Evolutionary conservation across 2,329 filamentous ascomycete species (phyloP).

Genomic region (Parasarocladium wereldwijsianum): DNA sequence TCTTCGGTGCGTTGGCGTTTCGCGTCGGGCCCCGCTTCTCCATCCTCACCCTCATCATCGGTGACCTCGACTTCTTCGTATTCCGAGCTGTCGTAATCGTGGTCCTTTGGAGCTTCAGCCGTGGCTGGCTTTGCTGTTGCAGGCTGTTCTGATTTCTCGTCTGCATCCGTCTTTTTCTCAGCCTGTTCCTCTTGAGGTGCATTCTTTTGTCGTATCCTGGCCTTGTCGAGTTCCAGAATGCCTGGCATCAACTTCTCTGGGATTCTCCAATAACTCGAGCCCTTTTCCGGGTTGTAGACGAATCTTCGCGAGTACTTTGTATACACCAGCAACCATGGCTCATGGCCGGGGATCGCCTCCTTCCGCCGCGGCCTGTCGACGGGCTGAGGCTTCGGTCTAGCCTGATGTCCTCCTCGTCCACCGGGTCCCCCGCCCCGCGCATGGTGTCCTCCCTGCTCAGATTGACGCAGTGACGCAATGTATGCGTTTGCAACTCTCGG

Average conservation of each 20-base stretch:
- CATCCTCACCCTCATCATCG: conserved; percentile 31
- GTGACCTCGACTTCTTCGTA: conserved; percentile 59
- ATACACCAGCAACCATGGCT: conserved; percentile 84
- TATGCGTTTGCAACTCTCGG: conserved; percentile 46
- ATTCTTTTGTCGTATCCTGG: conserved; percentile 47
- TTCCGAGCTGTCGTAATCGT: conserved; percentile 45
- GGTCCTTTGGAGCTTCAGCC: conserved; percentile 15
- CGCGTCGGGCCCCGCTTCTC: conserved; percentile 34
- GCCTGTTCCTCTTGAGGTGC: conserved; percentile 6
- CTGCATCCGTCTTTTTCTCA: conserved; percentile 5
- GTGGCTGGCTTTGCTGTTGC: not conserved
- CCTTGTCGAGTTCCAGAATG: conserved; percentile 58
- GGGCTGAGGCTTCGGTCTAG: conserved; percentile 51
- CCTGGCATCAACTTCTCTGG: conserved; percentile 74
- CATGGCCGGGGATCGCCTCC: conserved; percentile 62
- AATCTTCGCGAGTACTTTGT: conserved; percentile 84
- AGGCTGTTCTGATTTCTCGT: conserved; percentile 8
- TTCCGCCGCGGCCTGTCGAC: conserved; percentile 71
- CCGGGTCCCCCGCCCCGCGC: conserved; percentile 24
- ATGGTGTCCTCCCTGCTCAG: conserved; percentile 22
- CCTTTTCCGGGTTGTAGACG: conserved; percentile 74
- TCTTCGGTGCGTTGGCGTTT: conserved; percentile 30
- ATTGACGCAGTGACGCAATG: conserved; percentile 36
- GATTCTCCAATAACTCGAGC: conserved; percentile 90
- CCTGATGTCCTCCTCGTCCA: conserved; percentile 38